These are phyloP conservation scores for Noccaea bulbosa DNA, from an alignment of 345 rosid species.

Conservation along the genomic window DNA sequence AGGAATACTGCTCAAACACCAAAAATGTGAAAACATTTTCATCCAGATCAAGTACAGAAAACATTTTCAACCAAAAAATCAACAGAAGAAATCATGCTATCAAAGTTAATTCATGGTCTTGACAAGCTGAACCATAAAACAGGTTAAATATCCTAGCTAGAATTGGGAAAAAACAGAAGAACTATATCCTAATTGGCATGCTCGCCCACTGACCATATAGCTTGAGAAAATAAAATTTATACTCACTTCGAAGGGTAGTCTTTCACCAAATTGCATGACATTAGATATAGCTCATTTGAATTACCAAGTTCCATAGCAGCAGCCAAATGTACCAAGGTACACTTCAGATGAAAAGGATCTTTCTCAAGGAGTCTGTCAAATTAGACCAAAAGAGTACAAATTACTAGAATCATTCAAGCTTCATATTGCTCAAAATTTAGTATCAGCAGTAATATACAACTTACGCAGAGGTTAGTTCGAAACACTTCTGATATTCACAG, in stretches of 20 bases:
- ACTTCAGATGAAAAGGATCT: slow-evolving; percentile 95
- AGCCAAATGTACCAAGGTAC: slow-evolving; percentile 84
- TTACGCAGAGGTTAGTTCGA: slow-evolving; percentile 83
- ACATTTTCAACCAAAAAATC: background rate
- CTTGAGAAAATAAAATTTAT: slow-evolving; percentile 10
- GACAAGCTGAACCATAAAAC: slow-evolving; percentile 15
- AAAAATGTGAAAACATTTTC: background rate
- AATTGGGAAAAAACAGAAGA: slow-evolving; percentile 9
- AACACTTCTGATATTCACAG: slow-evolving; percentile 95
- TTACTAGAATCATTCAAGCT: slow-evolving; percentile 26
- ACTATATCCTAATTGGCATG: background rate
- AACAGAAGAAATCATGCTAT: slow-evolving; percentile 4
- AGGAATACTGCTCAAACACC: slow-evolving; percentile 22
- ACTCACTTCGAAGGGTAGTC: slow-evolving; percentile 96
- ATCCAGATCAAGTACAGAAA: background rate
- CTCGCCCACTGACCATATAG: slow-evolving; percentile 18
- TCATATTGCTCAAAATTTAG: slow-evolving; percentile 21
- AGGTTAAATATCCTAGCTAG: slow-evolving; percentile 16
- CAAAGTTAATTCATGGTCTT: slow-evolving; percentile 1
- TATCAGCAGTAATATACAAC: slow-evolving; percentile 44
- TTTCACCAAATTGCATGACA: slow-evolving; percentile 96
- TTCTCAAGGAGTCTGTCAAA: slow-evolving; percentile 80
- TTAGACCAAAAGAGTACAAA: slow-evolving; percentile 32
- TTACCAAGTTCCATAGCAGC: slow-evolving; percentile 96
- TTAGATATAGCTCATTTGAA: slow-evolving; percentile 93